These are phyloP conservation scores for Vanrija sp. DNA, from an alignment of 1,284 basidiomycete species.

Conservation along the genomic window DNA sequence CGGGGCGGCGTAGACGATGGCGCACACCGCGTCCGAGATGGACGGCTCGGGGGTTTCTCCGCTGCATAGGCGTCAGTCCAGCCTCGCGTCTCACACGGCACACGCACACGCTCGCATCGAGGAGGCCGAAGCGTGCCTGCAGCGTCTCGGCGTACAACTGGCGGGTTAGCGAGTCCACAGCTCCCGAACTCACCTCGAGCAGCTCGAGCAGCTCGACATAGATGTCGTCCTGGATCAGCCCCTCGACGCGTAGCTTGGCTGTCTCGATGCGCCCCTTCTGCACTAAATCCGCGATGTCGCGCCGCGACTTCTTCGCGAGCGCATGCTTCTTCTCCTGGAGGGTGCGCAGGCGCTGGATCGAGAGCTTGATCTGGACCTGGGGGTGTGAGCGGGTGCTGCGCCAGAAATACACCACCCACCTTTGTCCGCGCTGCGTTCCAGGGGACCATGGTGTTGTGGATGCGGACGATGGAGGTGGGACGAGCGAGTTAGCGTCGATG, in stretches of 20 bases:
- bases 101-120: conserved; percentile 57
- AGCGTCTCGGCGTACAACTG: conserved; percentile 83
- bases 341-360: conserved; percentile 82
- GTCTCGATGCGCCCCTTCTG: conserved; percentile 46
- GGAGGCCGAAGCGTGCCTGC: conserved; percentile 84
- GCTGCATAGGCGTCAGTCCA: conserved; percentile 46
- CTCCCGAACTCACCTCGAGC: conserved; percentile 57
- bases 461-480: neutral
- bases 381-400: neutral
- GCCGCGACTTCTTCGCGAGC: conserved; percentile 65
- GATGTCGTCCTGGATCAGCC: conserved; percentile 49
- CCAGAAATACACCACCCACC: conserved; percentile 6
- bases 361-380: conserved; percentile 55
- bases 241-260: conserved; percentile 44
- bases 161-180: neutral
- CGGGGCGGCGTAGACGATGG: conserved; percentile 84
- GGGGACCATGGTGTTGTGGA: conserved; percentile 26
- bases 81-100: neutral
- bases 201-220: conserved; percentile 76
- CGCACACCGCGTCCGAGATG: conserved; percentile 66
- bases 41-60: conserved; percentile 76
- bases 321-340: conserved; percentile 92
- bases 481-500: neutral
- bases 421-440: conserved; percentile 40
- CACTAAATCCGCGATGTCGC: conserved; percentile 50